Conservation (phyloP, 805 yeast genomes). For the Suhomyces sp. region DNA sequence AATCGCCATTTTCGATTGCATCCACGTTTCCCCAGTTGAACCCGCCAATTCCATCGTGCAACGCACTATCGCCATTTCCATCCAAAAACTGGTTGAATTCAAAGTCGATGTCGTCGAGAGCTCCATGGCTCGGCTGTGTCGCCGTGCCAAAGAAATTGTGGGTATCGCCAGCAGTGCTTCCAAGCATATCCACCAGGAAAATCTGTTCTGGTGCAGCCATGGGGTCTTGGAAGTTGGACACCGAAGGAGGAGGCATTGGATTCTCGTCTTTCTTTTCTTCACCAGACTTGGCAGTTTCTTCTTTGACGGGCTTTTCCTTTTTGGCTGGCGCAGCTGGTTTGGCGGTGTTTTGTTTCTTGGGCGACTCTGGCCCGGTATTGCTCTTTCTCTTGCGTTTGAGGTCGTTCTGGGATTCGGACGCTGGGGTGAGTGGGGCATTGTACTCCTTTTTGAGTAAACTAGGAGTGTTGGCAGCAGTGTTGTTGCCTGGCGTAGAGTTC, state of each 20-base stretch:
- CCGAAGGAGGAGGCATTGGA: constrained; percentile 21
- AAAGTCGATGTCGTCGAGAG: constrained; percentile 43
- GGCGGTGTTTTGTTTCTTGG: constrained; percentile 25
- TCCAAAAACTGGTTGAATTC: constrained; percentile 43
- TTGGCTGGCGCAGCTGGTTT: constrained; percentile 11
- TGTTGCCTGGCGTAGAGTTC: constrained; percentile 9
- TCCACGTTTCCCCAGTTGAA: constrained; percentile 42
- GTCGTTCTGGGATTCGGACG: constrained; percentile 33
- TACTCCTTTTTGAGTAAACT: constrained; percentile 35
- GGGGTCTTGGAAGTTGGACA: constrained; percentile 15
- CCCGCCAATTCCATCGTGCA: constrained; percentile 34
- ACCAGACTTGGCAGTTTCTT: constrained; percentile 23
- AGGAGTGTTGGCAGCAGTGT: constrained; percentile 16
- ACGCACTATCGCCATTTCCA: constrained; percentile 26
- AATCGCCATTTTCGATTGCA: constrained; percentile 19
- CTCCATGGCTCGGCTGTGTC: constrained; percentile 18
- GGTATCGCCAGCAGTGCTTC: constrained; percentile 16
- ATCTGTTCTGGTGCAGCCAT: constrained; percentile 28
- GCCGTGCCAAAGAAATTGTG: constrained; percentile 18
- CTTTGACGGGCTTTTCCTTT: constrained; percentile 26
- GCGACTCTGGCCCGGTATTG: constrained; percentile 28
- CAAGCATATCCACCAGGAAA: constrained; percentile 35
- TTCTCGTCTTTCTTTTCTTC: constrained; percentile 16
- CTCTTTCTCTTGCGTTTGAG: constrained; percentile 30
- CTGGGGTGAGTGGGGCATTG: constrained; percentile 39